Evolutionary conservation across 2,329 filamentous ascomycete species (phyloP).

Genomic region (Lomentospora prolificans): DNA sequence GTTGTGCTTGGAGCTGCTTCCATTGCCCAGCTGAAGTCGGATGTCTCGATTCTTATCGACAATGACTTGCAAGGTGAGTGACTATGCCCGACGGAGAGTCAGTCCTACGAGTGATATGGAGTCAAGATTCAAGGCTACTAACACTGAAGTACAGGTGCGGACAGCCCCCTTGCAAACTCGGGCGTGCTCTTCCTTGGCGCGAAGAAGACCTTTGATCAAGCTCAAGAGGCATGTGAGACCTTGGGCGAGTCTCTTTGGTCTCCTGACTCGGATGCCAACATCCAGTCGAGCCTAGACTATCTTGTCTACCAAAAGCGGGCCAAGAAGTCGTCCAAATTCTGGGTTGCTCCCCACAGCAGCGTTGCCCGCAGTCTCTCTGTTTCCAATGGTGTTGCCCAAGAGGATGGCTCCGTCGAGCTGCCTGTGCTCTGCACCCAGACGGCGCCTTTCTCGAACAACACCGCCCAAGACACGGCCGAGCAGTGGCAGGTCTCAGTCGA

Average conservation of each 20-base stretch:
- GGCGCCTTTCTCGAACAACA: slow-evolving; percentile 28
- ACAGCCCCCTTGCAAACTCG: slow-evolving; percentile 21
- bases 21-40: slow-evolving; percentile 23
- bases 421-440: slow-evolving; percentile 32
- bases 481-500: slow-evolving; percentile 27
- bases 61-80: slow-evolving; percentile 30
- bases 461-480: slow-evolving; percentile 20
- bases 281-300: slow-evolving; percentile 25
- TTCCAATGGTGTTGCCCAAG: slow-evolving; percentile 16
- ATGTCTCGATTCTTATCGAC: slow-evolving; percentile 26
- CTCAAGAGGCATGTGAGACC: slow-evolving; percentile 21
- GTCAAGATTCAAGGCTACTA: too few relatives aligned
- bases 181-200: slow-evolving; percentile 25
- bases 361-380: slow-evolving; percentile 18
- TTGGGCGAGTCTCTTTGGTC: slow-evolving; percentile 32
- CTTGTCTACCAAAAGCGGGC: slow-evolving; percentile 21
- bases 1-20: slow-evolving; percentile 19
- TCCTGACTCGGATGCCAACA: slow-evolving; percentile 16
- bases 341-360: slow-evolving; percentile 21
- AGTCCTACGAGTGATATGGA: too few relatives aligned
- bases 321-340: slow-evolving; percentile 20
- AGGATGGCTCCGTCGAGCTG: slow-evolving; percentile 14
- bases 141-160: slow-evolving; percentile 17
- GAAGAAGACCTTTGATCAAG: slow-evolving; percentile 17
- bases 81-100: too few relatives aligned